These are phyloP conservation scores for Leishmania amazonensis DNA, from an alignment of 208 protist species.

Conservation along the genomic window DNA sequence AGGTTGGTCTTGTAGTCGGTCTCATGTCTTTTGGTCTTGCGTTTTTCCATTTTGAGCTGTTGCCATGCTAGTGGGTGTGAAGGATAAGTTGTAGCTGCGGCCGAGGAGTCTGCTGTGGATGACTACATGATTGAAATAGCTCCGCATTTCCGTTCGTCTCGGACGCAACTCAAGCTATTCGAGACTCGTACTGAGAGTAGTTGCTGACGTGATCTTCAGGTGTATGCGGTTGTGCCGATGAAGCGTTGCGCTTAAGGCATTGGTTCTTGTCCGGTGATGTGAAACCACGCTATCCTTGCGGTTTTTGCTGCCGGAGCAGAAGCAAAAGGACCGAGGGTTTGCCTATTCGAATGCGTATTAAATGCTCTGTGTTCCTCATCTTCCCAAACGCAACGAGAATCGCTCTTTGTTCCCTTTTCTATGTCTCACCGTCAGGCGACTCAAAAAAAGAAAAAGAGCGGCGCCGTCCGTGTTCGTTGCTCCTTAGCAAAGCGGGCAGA, in stretches of 20 bases:
- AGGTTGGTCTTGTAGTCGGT: background rate
- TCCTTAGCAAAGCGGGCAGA: background rate
- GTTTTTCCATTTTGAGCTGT: background rate
- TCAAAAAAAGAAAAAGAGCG: background rate
- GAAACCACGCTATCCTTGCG: too few relatives aligned
- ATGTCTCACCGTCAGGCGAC: background rate
- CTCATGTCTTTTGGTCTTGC: background rate
- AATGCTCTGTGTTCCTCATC: background rate
- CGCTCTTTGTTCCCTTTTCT: background rate
- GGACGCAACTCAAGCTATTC: background rate
- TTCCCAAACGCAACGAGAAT: background rate
- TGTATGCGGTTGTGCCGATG: background rate
- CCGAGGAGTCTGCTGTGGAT: background rate
- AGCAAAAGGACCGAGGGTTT: background rate
- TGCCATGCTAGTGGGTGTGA: slow-evolving; percentile 1
- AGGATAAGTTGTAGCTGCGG: background rate
- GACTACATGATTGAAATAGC: background rate
- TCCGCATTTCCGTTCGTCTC: background rate
- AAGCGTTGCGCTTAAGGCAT: background rate
- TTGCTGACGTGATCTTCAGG: background rate
- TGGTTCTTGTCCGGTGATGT: background rate
- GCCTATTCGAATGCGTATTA: background rate
- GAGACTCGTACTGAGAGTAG: background rate
- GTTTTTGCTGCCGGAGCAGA: too few relatives aligned
- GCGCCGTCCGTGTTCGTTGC: too few relatives aligned